A percentile compares a stretch with the other conserved stretches of the same genome.
These are phyloP conservation scores for Colletotrichum sp. DNA, from an alignment of 2,329 filamentous ascomycete genomes.

Conservation along the genomic window DNA sequence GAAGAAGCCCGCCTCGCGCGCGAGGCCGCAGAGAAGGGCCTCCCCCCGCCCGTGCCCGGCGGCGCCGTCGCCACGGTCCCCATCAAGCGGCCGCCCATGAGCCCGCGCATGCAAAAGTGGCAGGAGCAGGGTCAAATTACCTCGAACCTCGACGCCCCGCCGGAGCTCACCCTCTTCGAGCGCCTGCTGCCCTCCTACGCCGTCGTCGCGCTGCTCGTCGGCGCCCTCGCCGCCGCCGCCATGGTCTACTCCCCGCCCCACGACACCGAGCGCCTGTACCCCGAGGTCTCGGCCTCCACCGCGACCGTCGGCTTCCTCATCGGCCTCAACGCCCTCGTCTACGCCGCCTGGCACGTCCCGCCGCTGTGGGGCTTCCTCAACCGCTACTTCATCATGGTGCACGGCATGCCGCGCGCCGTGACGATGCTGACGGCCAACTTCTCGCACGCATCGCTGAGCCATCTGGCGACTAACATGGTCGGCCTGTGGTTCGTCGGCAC, in stretches of 20 bases:
- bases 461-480: constrained; percentile 70
- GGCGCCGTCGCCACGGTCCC: constrained; percentile 47
- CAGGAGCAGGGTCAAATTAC: constrained; percentile 43
- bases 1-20: constrained; percentile 49
- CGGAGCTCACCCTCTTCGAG: constrained; percentile 56
- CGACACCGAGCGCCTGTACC: constrained; percentile 56
- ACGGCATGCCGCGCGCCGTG: constrained; percentile 68
- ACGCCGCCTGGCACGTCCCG: constrained; percentile 66
- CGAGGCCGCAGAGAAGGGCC: constrained; percentile 27
- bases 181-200: constrained; percentile 61
- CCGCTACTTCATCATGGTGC: constrained; percentile 68
- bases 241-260: constrained; percentile 45
- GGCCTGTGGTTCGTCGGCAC: constrained; percentile 71
- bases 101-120: constrained; percentile 45
- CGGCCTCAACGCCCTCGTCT: constrained; percentile 62
- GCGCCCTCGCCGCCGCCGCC: constrained; percentile 47
- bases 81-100: constrained; percentile 43
- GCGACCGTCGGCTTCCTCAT: constrained; percentile 70
- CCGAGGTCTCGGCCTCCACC: constrained; percentile 64
- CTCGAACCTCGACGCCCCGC: constrained; percentile 56
- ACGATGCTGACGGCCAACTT: constrained; percentile 70
- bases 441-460: constrained; percentile 68
- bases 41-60: constrained; percentile 42
- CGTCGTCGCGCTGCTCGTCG: constrained; percentile 50
- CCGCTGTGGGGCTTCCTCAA: constrained; percentile 71